Evolutionary conservation across 1,284 basidiomycete genomes (phyloP), one percentile per base, ranked within the genome.

Genomic region (Cutaneotrichosporon cavernicola): DNA sequence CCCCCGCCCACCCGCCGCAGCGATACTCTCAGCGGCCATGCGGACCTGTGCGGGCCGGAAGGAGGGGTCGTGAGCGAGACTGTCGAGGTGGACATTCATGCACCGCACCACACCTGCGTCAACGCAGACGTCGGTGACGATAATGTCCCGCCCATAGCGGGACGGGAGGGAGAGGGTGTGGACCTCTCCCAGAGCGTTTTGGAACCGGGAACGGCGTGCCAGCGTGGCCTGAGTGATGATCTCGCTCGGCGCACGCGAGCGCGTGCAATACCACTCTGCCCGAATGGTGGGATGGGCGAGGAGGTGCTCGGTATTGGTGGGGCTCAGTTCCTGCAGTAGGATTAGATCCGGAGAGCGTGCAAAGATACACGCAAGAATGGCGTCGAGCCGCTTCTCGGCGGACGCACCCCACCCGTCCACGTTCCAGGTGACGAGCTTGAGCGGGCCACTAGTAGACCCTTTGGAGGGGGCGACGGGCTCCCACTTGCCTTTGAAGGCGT

Each of bases 21-120:
- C 18, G 16, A 60, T 38, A 6, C 26, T 36, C 8, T 38, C 22
- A 9, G 58, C 49, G 0, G 49, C 49, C n/a, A 52, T 32, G 2
- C 31, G 11, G 16, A 60, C 58, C 49, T 60, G 58, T 14, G 22
- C 34, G 7, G 58, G 58, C 18, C 58, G 58, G 58, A 60, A 60
- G 14, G 49, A 51, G 22, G 58, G 58, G 34, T 51, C 50, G 32
- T 60, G 58, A 2, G 58, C 58, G 9, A 60, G 49, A 6, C 32
- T 38, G 58, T 60, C 58, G 49, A 60, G 49, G 34, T 60, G 58
- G 10, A 60, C 58, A 36, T 60, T 60, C 32, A 52, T 49, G 18
- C 34, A 21, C 13, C 58, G 58, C 14, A 60, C 22, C 5, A 18
- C n/a, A 3, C 1, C 47, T 5, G n/a, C 31, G 10, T 10, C 34